These are phyloP conservation scores for Venturia asperata DNA, from an alignment of 2,329 filamentous ascomycete genomes.

Conservation along the genomic window DNA sequence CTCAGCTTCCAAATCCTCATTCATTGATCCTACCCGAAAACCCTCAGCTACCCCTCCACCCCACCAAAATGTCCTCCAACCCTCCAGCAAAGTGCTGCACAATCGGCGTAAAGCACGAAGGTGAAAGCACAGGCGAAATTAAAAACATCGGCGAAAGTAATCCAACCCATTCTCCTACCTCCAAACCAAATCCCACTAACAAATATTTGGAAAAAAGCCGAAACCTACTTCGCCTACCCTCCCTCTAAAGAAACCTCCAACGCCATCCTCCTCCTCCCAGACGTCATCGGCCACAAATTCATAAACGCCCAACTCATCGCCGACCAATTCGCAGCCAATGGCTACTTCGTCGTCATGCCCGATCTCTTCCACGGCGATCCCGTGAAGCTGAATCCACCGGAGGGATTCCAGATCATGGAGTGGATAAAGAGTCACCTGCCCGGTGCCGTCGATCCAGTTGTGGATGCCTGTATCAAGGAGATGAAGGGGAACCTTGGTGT, in stretches of 20 bases:
- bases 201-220: slow-evolving; percentile 38
- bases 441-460: slow-evolving; percentile 46
- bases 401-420: slow-evolving; percentile 42
- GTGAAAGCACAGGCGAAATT: slow-evolving; percentile 41
- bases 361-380: slow-evolving; percentile 65
- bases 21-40: neutral
- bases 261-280: slow-evolving; percentile 51
- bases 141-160: slow-evolving; percentile 42
- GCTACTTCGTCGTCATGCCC: slow-evolving; percentile 61
- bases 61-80: slow-evolving; percentile 43
- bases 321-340: slow-evolving; percentile 67
- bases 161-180: slow-evolving; percentile 19
- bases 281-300: slow-evolving; percentile 52
- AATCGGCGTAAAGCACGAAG: slow-evolving; percentile 46
- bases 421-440: slow-evolving; percentile 44
- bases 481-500: slow-evolving; percentile 44
- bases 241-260: slow-evolving; percentile 46
- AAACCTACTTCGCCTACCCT: slow-evolving; percentile 50
- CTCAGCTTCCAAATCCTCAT: neutral
- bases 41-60: neutral
- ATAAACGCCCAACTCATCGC: slow-evolving; percentile 53
- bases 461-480: slow-evolving; percentile 42
- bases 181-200: neutral
- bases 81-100: slow-evolving; percentile 43
- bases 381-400: slow-evolving; percentile 47